These are phyloP conservation scores for Rosa chinensis DNA, from an alignment of 306 rosid genomes.

Conservation along the genomic window DNA sequence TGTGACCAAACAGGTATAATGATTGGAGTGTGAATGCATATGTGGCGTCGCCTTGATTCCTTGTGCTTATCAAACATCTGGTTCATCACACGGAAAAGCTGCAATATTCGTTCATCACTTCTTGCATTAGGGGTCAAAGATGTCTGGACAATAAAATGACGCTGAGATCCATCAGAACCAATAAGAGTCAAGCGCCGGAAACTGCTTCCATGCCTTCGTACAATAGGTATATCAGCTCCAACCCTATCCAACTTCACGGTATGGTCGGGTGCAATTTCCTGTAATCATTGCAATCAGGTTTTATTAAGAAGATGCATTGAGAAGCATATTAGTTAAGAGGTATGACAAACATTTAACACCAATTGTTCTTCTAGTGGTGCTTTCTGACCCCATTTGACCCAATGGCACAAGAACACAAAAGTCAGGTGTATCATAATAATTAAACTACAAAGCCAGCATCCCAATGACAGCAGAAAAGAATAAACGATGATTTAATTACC, in stretches of 20 bases:
- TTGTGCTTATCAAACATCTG: constrained; percentile 99
- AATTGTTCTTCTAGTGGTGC: neutral
- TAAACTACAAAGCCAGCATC: neutral
- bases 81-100: constrained; percentile 98
- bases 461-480: constrained; percentile 5
- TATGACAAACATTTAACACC: neutral
- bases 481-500: constrained; percentile 43
- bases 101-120: constrained; percentile 97
- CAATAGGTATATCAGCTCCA: constrained; percentile 98
- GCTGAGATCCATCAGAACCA: constrained; percentile 99
- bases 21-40: constrained; percentile 91
- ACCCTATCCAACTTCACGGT: constrained; percentile 93
- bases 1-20: constrained; percentile 99
- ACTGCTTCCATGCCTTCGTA: constrained; percentile 98
- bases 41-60: constrained; percentile 98
- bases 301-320: constrained; percentile 30
- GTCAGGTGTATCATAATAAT: neutral
- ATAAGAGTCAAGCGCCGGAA: constrained; percentile 93
- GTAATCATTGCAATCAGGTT: constrained; percentile 14
- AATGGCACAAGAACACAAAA: neutral
- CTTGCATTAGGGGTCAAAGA: constrained; percentile 98
- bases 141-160: constrained; percentile 98
- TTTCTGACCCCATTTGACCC: neutral
- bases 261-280: constrained; percentile 99
- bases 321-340: constrained; percentile 7